These are phyloP conservation scores for Zizania palustris DNA, from an alignment of 202 grass and related monocot genomes.

Conservation along the genomic window DNA sequence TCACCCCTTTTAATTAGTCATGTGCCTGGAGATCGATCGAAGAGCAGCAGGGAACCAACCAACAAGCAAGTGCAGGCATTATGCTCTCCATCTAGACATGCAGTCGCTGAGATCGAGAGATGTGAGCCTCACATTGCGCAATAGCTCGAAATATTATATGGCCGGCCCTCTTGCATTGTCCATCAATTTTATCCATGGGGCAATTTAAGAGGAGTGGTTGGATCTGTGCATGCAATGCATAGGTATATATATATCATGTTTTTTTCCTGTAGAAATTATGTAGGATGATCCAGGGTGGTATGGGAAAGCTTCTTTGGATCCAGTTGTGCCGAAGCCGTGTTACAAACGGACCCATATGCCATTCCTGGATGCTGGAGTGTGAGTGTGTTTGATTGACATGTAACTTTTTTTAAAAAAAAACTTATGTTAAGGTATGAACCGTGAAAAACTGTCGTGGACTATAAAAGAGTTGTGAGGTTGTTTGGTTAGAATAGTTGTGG, in stretches of 20 bases:
- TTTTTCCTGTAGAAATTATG: not conserved
- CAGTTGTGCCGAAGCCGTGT: not conserved
- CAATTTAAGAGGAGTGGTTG: conserved; percentile 45
- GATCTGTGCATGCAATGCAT: conserved; percentile 55
- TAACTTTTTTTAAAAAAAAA: not conserved
- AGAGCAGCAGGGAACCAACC: conserved; percentile 31
- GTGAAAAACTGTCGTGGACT: no score
- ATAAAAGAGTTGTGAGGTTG: no score
- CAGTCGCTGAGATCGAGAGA: conserved; percentile 6
- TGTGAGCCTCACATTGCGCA: conserved; percentile 25
- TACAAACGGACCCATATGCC: not conserved
- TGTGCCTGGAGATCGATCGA: conserved; percentile 41
- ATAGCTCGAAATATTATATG: conserved; percentile 31
- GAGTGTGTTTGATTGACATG: no score
- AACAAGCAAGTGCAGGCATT: conserved; percentile 29
- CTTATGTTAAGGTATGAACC: no score
- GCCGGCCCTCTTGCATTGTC: not conserved
- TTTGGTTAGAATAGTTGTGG: no score
- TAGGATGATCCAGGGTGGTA: conserved; percentile 15
- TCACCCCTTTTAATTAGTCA: conserved; percentile 17
- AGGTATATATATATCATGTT: no score
- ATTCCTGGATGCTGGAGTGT: not conserved
- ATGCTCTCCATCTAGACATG: conserved; percentile 9
- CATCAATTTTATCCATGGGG: conserved; percentile 8
- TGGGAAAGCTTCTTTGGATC: conserved; percentile 32